Percentiles rank a stretch among this genome's conserved stretches.
phyloP scores from a whole-genome alignment of 1,284 basidiomycete species.

The Vanrija humicola region DNA sequence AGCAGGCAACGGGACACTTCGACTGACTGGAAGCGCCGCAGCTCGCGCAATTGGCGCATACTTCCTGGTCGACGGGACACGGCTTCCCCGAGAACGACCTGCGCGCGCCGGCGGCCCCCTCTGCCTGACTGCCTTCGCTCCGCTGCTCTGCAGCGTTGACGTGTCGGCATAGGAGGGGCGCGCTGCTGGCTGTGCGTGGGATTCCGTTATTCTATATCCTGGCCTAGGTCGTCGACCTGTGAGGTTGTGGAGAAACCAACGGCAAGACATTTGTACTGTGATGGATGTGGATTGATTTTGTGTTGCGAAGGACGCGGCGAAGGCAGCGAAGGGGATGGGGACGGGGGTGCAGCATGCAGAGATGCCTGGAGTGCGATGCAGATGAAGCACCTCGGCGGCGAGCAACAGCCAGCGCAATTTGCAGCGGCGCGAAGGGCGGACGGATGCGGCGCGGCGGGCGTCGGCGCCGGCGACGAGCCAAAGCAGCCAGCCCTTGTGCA shows the following conservation, averaged over 20 bases:
- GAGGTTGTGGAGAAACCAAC: constrained; percentile 30
- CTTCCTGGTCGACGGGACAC: constrained; percentile 27
- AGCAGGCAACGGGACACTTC: constrained; percentile 7
- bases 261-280: constrained; percentile 14
- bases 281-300: background rate
- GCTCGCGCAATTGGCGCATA: constrained; percentile 10
- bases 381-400: no score
- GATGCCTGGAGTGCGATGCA: no score
- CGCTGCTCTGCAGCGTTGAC: constrained; percentile 10
- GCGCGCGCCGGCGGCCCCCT: background rate
- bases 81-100: constrained; percentile 20
- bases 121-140: constrained; percentile 11
- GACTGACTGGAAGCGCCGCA: constrained; percentile 18
- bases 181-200: background rate
- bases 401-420: no score
- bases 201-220: constrained; percentile 29
- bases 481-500: no score
- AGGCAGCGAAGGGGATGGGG: no score
- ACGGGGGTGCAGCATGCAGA: no score
- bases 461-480: no score
- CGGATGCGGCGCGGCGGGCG: no score
- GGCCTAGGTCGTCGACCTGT: constrained; percentile 26
- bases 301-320: background rate
- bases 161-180: constrained; percentile 8
- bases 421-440: no score